Evolutionary conservation across 371 early-diverging fungal genomes (phyloP).

Genomic region (Funneliformis caledonium): DNA sequence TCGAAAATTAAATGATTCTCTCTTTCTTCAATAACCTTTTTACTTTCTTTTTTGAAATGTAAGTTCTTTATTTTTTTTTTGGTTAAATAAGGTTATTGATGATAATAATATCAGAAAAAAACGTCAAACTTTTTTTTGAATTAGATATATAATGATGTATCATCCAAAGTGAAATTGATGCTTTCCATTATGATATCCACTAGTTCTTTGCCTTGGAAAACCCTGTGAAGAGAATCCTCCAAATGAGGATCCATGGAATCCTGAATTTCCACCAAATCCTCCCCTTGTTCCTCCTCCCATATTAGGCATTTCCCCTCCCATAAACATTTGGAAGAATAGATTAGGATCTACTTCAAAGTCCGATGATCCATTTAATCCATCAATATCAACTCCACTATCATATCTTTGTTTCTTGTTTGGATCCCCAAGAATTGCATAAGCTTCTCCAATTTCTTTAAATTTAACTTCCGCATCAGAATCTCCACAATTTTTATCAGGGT

Average conservation of each 20-base stretch:
- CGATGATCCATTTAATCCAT: constrained; percentile 60
- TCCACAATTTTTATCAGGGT: constrained; percentile 43
- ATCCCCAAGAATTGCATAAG: constrained; percentile 78
- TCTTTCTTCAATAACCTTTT: no score
- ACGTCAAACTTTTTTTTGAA: neutral
- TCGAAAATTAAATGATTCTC: no score
- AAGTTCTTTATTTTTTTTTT: no score
- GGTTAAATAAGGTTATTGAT: no score
- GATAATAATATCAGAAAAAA: no score
- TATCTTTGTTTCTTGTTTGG: constrained; percentile 79
- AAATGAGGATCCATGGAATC: neutral
- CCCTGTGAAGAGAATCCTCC: neutral
- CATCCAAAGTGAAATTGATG: neutral
- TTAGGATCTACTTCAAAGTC: constrained; percentile 63
- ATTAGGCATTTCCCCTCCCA: constrained; percentile 46
- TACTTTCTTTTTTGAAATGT: no score
- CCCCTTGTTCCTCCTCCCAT: constrained; percentile 6
- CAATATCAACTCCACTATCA: constrained; percentile 81
- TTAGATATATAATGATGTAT: neutral
- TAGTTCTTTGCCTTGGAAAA: constrained; percentile 15
- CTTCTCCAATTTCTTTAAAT: constrained; percentile 86
- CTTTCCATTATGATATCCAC: neutral
- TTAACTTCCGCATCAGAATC: constrained; percentile 72
- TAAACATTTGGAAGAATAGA: constrained; percentile 70
- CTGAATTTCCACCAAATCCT: neutral